Evolutionary conservation across 306 rosid species (phyloP).

Genomic region (Vicia villosa): DNA sequence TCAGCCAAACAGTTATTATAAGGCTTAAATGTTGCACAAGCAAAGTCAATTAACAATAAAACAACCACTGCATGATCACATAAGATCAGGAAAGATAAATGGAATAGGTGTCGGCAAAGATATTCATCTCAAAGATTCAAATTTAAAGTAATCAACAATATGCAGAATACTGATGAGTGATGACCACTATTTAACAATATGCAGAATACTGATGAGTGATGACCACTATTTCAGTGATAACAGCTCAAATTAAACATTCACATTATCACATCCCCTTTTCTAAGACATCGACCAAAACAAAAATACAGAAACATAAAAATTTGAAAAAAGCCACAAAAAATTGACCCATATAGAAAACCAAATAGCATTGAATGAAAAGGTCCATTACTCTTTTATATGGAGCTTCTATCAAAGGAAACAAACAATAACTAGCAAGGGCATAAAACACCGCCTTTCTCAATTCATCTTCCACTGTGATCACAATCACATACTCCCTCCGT

Average conservation of each 20-base stretch:
- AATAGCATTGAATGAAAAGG: constrained; percentile 10
- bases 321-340: neutral
- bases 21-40: neutral
- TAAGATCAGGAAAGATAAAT: constrained; percentile 4
- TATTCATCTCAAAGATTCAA: neutral
- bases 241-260: neutral
- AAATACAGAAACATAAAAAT: neutral
- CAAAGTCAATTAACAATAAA: constrained; percentile 3
- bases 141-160: constrained; percentile 11
- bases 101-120: neutral
- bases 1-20: neutral
- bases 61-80: neutral
- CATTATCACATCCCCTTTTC: neutral
- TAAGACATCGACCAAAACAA: constrained; percentile 12
- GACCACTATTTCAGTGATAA: constrained; percentile 25
- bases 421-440: neutral
- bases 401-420: constrained; percentile 2
- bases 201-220: too few species aligned
- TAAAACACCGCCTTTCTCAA: constrained; percentile 17
- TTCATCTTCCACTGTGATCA: neutral
- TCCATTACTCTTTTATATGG: neutral
- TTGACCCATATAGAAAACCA: constrained; percentile 11
- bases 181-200: too few species aligned
- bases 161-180: neutral
- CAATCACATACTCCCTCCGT: too few species aligned